phyloP scores from a whole-genome alignment of 1,139 yeast species.

The Blastobotrys raffinosifermentans region DNA sequence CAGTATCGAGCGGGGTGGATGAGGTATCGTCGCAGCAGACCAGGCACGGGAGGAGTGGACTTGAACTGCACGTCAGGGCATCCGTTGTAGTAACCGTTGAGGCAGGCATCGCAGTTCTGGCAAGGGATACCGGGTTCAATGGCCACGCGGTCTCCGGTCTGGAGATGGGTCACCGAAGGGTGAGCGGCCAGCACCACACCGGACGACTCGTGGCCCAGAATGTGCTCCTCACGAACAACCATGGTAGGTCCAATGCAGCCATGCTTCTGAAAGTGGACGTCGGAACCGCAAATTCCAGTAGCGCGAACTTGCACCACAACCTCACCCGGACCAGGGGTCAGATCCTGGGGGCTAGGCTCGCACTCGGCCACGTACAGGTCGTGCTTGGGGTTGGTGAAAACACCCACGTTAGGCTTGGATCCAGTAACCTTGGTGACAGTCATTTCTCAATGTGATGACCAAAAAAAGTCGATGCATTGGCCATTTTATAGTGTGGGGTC shows the following conservation, averaged over 20 bases:
- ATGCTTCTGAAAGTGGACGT: slow-evolving; percentile 74
- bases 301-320: slow-evolving; percentile 44
- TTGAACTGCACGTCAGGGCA: slow-evolving; percentile 84
- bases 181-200: slow-evolving; percentile 70
- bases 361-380: slow-evolving; percentile 32
- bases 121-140: slow-evolving; percentile 84
- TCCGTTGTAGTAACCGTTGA: slow-evolving; percentile 68
- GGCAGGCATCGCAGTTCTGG: slow-evolving; percentile 64
- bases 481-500: no score
- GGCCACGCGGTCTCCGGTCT: slow-evolving; percentile 44
- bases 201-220: slow-evolving; percentile 67
- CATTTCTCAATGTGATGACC: slow-evolving; percentile 3
- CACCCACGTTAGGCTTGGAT: slow-evolving; percentile 29
- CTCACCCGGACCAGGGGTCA: slow-evolving; percentile 37
- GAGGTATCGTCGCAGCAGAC: slow-evolving; percentile 67
- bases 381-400: slow-evolving; percentile 36
- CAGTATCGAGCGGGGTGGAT: slow-evolving; percentile 79
- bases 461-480: no score
- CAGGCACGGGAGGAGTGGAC: slow-evolving; percentile 74
- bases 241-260: slow-evolving; percentile 69
- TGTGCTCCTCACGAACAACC: slow-evolving; percentile 33
- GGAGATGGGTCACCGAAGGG: slow-evolving; percentile 43
- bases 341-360: slow-evolving; percentile 32
- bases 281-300: slow-evolving; percentile 89
- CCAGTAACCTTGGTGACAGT: slow-evolving; percentile 2